These are phyloP conservation scores for Xylariales sp. DNA, from an alignment of 2,329 filamentous ascomycete species.

Conservation along the genomic window DNA sequence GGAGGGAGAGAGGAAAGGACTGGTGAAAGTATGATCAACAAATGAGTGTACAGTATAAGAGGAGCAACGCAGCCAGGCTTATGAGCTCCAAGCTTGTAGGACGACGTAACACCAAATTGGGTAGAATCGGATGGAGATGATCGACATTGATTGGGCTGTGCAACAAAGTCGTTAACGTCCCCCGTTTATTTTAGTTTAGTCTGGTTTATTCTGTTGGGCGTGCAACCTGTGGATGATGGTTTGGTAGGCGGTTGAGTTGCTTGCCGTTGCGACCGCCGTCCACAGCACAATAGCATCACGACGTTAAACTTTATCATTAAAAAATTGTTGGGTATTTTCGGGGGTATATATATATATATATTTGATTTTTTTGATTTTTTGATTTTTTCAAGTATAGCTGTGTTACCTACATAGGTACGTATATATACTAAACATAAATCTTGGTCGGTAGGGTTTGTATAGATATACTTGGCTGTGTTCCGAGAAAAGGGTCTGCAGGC, in stretches of 20 bases:
- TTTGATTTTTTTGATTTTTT: too few relatives aligned
- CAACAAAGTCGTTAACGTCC: not conserved
- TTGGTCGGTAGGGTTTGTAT: too few relatives aligned
- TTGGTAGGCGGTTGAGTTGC: not conserved
- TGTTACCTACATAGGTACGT: not conserved
- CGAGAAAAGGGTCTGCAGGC: not conserved
- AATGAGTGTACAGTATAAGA: not conserved
- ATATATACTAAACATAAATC: too few relatives aligned
- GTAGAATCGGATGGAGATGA: not conserved
- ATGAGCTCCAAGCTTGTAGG: not conserved
- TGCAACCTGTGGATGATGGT: not conserved
- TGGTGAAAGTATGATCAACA: conserved; percentile 15
- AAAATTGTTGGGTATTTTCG: too few relatives aligned
- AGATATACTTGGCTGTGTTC: not conserved
- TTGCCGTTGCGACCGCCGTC: not conserved
- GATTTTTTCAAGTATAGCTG: not conserved
- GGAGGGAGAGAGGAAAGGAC: not conserved
- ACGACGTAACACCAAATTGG: conserved; percentile 3
- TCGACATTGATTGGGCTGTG: conserved; percentile 8
- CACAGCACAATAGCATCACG: not conserved
- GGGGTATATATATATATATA: too few relatives aligned
- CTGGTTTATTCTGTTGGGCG: not conserved
- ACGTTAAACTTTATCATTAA: too few relatives aligned
- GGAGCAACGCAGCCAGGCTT: not conserved
- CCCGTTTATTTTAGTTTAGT: not conserved